Conservation (phyloP, 2,329 filamentous ascomycete genomes). For the Aaosphaeria arxii region DNA sequence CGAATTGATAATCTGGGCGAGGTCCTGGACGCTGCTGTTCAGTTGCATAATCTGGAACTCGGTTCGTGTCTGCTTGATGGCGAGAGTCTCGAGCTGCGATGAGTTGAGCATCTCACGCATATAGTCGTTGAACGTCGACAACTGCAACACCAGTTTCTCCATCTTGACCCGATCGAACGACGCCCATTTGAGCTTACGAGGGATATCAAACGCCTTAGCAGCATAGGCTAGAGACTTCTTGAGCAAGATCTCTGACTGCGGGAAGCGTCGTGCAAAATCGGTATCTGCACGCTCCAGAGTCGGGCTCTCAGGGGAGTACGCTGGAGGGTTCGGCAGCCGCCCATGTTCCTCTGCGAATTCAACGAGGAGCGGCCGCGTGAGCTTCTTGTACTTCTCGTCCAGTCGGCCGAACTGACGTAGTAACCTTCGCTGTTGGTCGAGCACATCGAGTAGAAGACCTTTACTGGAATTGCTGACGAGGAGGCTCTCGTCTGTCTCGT, state of each 20-base stretch:
- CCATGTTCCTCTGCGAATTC: constrained; percentile 17
- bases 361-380: constrained; percentile 25
- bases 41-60: constrained; percentile 37
- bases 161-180: constrained; percentile 27
- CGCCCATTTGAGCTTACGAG: constrained; percentile 31
- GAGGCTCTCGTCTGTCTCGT: constrained; percentile 29
- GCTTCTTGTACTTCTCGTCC: constrained; percentile 27
- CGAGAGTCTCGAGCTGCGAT: constrained; percentile 24
- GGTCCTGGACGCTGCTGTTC: constrained; percentile 32
- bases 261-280: constrained; percentile 25
- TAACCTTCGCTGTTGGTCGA: constrained; percentile 32
- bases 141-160: constrained; percentile 27
- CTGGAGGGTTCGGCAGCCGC: constrained; percentile 9
- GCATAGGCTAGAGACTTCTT: constrained; percentile 28
- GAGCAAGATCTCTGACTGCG: constrained; percentile 23
- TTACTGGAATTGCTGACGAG: constrained; percentile 31
- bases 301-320: constrained; percentile 9
- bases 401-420: constrained; percentile 29
- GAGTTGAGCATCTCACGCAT: constrained; percentile 33
- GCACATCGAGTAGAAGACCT: constrained; percentile 31
- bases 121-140: constrained; percentile 35
- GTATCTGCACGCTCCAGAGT: constrained; percentile 12
- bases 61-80: constrained; percentile 29
- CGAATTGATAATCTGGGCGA: constrained; percentile 33
- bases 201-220: constrained; percentile 20